Evolutionary conservation across 768 basidiomycete genomes (phyloP).

Genomic region (Mycena epipterygia): DNA sequence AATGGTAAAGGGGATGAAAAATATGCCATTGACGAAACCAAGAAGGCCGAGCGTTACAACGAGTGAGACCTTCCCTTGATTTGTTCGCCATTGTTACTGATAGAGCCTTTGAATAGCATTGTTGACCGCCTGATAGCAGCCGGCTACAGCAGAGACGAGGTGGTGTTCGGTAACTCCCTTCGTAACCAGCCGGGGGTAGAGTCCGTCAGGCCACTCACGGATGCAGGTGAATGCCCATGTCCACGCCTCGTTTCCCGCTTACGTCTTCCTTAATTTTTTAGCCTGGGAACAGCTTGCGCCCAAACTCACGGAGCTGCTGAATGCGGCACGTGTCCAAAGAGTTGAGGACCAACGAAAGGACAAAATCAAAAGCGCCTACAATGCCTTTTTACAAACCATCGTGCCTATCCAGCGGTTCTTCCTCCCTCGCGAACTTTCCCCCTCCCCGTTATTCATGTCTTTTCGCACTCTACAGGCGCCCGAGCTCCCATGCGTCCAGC

Average conservation of each 20-base stretch:
- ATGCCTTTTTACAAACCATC: background rate
- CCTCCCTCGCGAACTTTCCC: background rate
- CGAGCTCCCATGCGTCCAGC: background rate
- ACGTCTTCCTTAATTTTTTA: background rate
- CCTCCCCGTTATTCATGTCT: background rate
- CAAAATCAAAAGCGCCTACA: background rate
- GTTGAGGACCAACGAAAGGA: background rate
- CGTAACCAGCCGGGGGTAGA: background rate
- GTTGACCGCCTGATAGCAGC: background rate
- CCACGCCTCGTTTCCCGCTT: background rate
- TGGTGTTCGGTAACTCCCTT: background rate
- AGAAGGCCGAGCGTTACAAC: background rate
- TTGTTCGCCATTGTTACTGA: background rate
- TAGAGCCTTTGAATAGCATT: background rate
- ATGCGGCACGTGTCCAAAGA: background rate
- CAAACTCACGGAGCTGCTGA: background rate
- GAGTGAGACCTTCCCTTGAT: background rate
- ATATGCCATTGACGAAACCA: background rate
- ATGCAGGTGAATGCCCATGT: background rate
- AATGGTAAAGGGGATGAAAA: background rate
- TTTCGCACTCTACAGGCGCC: background rate
- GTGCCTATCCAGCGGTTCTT: constrained; percentile 8
- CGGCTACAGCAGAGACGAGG: background rate
- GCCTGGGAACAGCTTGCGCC: background rate
- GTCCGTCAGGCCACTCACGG: background rate